Conservation (phyloP, 306 rosid genomes). For the Acacia acuminata region DNA sequence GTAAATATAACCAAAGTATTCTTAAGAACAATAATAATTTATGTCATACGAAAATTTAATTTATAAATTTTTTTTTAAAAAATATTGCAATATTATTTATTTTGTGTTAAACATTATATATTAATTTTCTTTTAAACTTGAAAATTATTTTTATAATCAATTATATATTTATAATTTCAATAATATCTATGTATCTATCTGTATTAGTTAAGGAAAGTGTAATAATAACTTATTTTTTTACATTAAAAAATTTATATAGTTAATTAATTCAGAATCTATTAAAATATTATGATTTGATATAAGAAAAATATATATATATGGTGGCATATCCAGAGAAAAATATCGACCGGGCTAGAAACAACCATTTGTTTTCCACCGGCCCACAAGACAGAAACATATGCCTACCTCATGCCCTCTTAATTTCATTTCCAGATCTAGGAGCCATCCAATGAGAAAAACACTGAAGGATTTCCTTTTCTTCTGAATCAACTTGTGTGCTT, state of each 20-base stretch:
- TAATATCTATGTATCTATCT: neutral
- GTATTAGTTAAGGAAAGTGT: neutral
- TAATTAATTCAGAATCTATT: neutral
- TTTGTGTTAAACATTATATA: no score
- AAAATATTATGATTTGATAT: neutral
- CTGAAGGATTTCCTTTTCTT: constrained; percentile 47
- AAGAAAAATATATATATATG: neutral
- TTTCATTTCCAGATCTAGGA: constrained; percentile 45
- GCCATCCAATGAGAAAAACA: constrained; percentile 34
- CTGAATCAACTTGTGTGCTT: constrained; percentile 37
- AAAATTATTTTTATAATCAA: neutral
- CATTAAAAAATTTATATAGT: neutral
- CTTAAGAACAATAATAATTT: no score
- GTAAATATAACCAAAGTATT: neutral
- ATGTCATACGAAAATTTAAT: neutral
- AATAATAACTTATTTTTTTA: neutral
- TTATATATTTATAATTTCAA: neutral
- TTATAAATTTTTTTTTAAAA: no score
- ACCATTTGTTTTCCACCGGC: neutral
- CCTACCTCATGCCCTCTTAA: constrained; percentile 57
- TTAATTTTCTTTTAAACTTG: no score
- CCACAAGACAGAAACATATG: neutral
- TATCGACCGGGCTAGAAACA: neutral
- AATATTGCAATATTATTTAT: no score
- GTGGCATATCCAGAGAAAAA: neutral